Evolutionary conservation across 2,329 filamentous ascomycete genomes (phyloP), one percentile per base, ranked within the genome.

Genomic region (Diaporthe sp.): DNA sequence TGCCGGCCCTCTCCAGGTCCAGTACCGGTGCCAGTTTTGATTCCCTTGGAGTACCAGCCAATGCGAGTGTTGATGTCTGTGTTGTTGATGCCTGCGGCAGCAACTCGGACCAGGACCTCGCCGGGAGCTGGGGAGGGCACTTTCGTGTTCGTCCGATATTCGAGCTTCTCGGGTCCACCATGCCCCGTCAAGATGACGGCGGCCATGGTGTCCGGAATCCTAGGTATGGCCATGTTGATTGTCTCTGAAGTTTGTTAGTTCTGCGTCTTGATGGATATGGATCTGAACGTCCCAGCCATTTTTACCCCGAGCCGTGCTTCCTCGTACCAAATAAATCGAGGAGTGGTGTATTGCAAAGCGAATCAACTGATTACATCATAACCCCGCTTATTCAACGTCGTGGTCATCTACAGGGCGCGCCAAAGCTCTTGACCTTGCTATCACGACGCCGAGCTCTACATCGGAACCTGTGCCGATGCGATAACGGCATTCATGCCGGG

Each of bases 51-150:
- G 30, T 58, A 58, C 55, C 55, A 58, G 30, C 55, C 55, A 2
- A 58, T 58, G 55, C 55, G 55, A 32, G 55, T 58, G 19, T 58
- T 58, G 30, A 58, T 58, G 30, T 58, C 55, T 19, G 55, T 58
- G 55, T 58, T 58, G 55, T 58, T 58, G 55, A 58, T n/a, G 3
- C 55, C 55, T 4, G 55, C 55, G 4, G 55, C 55, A 58, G 55
- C 32, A 35, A 58, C 55, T 37, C 27, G 55, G 19, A 58, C n/a
- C 4, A 58, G 19, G 15, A 58, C 55, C n/a, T 58, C 55, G 9
- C 10, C 30, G 9, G 55, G 1, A 32, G 32, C 55, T 58, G 9
- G 30, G 55, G 55, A 58, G 17, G 55, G 55, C 30, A 37, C 27
- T 32, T 12, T 58, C 9, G 12, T 30, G 27, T 30, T 17, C 15